Percentiles rank a stretch among this genome's conserved stretches.
phyloP scores from a whole-genome alignment of 768 basidiomycete genomes.

The Suillus brevipes region DNA sequence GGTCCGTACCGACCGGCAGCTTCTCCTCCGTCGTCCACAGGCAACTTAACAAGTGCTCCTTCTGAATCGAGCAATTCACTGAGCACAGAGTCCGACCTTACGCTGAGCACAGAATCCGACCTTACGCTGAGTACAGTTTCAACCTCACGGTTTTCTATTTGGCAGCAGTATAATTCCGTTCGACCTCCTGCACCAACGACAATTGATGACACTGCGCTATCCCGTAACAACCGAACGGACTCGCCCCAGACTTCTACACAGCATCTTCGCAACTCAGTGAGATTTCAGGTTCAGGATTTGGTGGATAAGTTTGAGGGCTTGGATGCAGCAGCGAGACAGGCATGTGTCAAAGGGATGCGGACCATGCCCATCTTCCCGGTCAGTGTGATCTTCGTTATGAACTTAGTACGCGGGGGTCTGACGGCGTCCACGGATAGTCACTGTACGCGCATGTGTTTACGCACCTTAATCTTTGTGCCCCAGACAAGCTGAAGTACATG shows the following conservation, averaged over 20 bases:
- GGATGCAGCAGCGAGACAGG: conserved; percentile 15
- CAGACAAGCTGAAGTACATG: conserved; percentile 18
- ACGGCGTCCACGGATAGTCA: conserved; percentile 16
- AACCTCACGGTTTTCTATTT: conserved; percentile 23
- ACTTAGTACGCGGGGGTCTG: neutral
- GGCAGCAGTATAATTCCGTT: conserved; percentile 16
- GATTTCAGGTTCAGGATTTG: conserved; percentile 23
- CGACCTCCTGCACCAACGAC: conserved; percentile 15
- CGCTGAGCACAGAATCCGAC: neutral
- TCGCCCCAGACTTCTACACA: conserved; percentile 21
- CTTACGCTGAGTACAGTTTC: neutral
- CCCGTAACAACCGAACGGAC: conserved; percentile 26
- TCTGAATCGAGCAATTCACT: neutral
- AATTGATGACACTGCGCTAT: conserved; percentile 23
- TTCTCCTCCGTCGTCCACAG: neutral
- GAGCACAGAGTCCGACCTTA: conserved; percentile 1
- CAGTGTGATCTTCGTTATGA: conserved; percentile 11
- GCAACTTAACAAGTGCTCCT: neutral
- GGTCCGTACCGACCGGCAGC: neutral
- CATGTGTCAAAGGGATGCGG: conserved; percentile 19
- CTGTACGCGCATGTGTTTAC: conserved; percentile 25
- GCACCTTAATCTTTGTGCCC: conserved; percentile 26
- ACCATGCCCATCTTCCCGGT: conserved; percentile 22
- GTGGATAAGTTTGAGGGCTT: conserved; percentile 18
- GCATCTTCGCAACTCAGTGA: conserved; percentile 22